phyloP scores from a whole-genome alignment of 2,329 filamentous ascomycete genomes.

The Penicillium verrucosum region DNA sequence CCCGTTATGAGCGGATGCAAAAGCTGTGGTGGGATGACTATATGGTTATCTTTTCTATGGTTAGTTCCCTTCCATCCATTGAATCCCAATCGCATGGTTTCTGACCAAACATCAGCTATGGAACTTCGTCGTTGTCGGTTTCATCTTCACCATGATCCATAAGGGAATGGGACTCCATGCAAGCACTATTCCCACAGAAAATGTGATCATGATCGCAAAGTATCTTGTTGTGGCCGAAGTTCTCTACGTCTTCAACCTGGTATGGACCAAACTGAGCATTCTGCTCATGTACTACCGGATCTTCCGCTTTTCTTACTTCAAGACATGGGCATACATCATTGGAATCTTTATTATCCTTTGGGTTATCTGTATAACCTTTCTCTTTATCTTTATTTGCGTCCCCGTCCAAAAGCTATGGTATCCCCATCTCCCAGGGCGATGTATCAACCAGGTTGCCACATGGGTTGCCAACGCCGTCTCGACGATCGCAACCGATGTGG shows the following conservation, averaged over 20 bases:
- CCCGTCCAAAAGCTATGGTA: constrained; percentile 31
- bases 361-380: constrained; percentile 29
- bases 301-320: constrained; percentile 28
- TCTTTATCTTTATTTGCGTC: constrained; percentile 31
- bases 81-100: background rate
- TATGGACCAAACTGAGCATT: constrained; percentile 29
- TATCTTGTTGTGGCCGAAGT: constrained; percentile 41
- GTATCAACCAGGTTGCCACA: constrained; percentile 13
- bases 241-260: constrained; percentile 37
- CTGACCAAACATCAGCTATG: background rate
- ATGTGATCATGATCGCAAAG: constrained; percentile 23
- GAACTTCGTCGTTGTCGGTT: background rate
- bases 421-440: constrained; percentile 24
- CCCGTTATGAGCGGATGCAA: constrained; percentile 45
- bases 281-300: constrained; percentile 31
- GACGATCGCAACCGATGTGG: constrained; percentile 27
- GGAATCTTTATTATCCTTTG: constrained; percentile 25
- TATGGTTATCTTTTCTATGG: constrained; percentile 50
- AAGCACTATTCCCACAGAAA: background rate
- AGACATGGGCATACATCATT: constrained; percentile 28
- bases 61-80: constrained; percentile 21
- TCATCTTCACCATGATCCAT: background rate
- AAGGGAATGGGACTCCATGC: background rate
- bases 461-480: constrained; percentile 2
- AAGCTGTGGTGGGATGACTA: constrained; percentile 53